Conservation (phyloP, 2,329 filamentous ascomycete species). For the Claviceps monticola region DNA sequence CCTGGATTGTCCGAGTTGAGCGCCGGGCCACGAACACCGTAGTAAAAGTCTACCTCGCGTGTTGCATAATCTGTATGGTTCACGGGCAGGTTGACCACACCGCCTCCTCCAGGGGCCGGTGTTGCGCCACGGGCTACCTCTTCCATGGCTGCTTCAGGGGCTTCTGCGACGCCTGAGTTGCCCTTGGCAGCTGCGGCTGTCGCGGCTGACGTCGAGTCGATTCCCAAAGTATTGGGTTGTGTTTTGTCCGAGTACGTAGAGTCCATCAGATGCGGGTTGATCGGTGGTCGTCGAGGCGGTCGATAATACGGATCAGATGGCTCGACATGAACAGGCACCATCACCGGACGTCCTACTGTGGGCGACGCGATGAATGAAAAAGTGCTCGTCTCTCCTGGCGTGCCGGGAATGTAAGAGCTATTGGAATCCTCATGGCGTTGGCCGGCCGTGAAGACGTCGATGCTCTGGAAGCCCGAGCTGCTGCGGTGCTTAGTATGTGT, state of each 20-base stretch:
- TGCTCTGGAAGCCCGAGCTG: slow-evolving; percentile 40
- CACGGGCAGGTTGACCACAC: slow-evolving; percentile 25
- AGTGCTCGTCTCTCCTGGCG: slow-evolving; percentile 53
- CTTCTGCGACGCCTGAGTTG: slow-evolving; percentile 6
- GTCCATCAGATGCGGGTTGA: slow-evolving; percentile 43
- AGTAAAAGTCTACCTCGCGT: slow-evolving; percentile 93
- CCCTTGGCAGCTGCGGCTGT: not conserved
- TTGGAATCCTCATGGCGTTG: slow-evolving; percentile 41
- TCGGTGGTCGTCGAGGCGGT: slow-evolving; percentile 59
- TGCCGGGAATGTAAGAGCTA: slow-evolving; percentile 59
- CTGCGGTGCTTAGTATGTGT: slow-evolving; percentile 31
- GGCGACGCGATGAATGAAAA: slow-evolving; percentile 58
- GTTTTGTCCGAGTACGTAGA: slow-evolving; percentile 17
- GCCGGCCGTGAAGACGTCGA: slow-evolving; percentile 30
- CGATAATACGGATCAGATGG: slow-evolving; percentile 74
- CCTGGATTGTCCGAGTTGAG: slow-evolving; percentile 69
- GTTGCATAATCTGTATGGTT: slow-evolving; percentile 77
- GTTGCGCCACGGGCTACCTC: slow-evolving; percentile 30
- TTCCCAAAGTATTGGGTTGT: slow-evolving; percentile 14
- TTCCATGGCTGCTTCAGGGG: slow-evolving; percentile 23
- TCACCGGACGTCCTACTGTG: slow-evolving; percentile 31
- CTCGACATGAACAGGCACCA: slow-evolving; percentile 33
- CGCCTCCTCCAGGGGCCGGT: slow-evolving; percentile 26
- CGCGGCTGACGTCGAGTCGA: slow-evolving; percentile 19
- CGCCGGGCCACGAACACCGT: slow-evolving; percentile 78